Conservation (phyloP, 2,329 filamentous ascomycete species). For the Beauveria varroae region DNA sequence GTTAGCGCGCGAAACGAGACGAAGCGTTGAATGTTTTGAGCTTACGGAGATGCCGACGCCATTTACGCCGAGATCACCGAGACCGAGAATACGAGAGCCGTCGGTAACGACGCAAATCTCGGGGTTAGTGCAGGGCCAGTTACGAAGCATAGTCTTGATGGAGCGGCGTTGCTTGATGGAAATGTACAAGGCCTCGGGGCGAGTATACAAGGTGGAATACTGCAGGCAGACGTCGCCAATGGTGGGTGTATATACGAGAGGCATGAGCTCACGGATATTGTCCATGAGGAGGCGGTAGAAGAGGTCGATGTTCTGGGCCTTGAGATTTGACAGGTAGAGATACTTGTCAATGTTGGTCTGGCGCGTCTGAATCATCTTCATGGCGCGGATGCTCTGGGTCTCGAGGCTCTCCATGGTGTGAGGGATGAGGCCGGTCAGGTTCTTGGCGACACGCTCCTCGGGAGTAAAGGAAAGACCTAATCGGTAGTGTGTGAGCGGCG, state of each 20-base stretch:
- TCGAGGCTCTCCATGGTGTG: conserved; percentile 55
- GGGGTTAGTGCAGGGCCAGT: conserved; percentile 85
- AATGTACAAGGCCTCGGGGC: conserved; percentile 92
- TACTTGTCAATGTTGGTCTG: conserved; percentile 72
- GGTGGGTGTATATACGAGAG: conserved; percentile 79
- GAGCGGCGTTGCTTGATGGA: conserved; percentile 92
- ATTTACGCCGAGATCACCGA: conserved; percentile 93
- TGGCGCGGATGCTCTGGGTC: conserved; percentile 57
- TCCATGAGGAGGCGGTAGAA: conserved; percentile 78
- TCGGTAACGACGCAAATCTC: conserved; percentile 97
- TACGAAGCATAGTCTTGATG: conserved; percentile 77
- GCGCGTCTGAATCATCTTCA: conserved; percentile 66
- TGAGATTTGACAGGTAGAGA: conserved; percentile 69
- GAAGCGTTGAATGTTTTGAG: conserved; percentile 15
- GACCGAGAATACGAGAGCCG: conserved; percentile 83
- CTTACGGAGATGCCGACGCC: conserved; percentile 91
- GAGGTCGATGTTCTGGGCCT: conserved; percentile 68
- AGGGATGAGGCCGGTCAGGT: conserved; percentile 58
- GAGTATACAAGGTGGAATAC: conserved; percentile 93
- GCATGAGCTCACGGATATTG: conserved; percentile 71
- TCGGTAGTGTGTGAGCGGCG: conserved; percentile 12
- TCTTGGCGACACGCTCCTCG: conserved; percentile 55
- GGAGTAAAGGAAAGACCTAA: conserved; percentile 57
- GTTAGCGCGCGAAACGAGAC: conserved; percentile 16
- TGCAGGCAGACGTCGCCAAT: conserved; percentile 94